A percentile compares a stretch with the other conserved stretches of the same genome.
phyloP scores from a whole-genome alignment of 192 early-diverging fungal species.

The Podochytrium sp. region DNA sequence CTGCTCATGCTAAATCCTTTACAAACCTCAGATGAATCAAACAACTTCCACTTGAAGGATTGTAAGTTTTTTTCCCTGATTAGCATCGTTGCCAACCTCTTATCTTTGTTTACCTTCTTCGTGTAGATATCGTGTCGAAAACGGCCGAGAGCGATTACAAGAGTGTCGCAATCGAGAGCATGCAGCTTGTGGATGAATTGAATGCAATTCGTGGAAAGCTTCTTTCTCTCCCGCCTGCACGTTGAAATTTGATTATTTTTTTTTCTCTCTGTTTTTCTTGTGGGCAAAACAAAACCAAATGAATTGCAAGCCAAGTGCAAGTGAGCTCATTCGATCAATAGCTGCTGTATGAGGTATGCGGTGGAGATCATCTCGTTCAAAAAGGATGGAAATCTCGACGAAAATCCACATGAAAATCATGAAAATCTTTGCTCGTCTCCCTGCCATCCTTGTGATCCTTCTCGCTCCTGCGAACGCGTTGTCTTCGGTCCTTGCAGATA shows the following conservation, averaged over 20 bases:
- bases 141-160: conserved; percentile 63
- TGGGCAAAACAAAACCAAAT: no score
- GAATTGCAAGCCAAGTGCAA: no score
- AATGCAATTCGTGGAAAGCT: conserved; percentile 52
- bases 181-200: conserved; percentile 52
- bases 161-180: conserved; percentile 44
- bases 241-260: conserved; percentile 28
- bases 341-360: no score
- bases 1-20: neutral
- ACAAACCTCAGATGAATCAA: conserved; percentile 42
- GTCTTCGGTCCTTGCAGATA: no score
- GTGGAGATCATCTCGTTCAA: no score
- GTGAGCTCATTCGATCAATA: no score
- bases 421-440: no score
- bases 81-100: conserved; percentile 20
- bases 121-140: conserved; percentile 54
- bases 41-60: conserved; percentile 58
- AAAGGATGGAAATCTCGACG: no score
- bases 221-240: conserved; percentile 46
- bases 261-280: no score
- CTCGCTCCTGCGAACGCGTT: no score
- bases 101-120: neutral
- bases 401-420: no score
- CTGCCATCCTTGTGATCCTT: no score
- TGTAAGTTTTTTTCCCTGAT: conserved; percentile 46